Percentiles rank a stretch among this genome's conserved stretches.
Evolutionary conservation across 768 basidiomycete species (phyloP).

Genomic region (Russula emetica): DNA sequence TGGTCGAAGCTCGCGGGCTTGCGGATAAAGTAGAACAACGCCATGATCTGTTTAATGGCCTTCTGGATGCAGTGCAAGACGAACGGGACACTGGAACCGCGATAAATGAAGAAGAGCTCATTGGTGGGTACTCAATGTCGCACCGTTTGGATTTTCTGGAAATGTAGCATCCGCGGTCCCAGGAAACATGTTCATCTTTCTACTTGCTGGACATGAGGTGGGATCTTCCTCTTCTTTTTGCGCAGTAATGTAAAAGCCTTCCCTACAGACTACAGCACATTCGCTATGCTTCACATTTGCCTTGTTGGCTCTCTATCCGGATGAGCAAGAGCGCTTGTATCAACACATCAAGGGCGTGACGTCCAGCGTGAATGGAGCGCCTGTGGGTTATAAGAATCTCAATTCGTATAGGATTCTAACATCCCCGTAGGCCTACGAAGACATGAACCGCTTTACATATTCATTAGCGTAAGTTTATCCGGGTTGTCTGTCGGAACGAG

Average conservation of each 20-base stretch:
- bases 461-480: too few species aligned
- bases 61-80: slow-evolving; percentile 28
- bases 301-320: slow-evolving; percentile 41
- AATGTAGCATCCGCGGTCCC: not conserved
- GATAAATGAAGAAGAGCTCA: slow-evolving; percentile 30
- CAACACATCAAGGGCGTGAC: not conserved
- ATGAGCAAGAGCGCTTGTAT: slow-evolving; percentile 40
- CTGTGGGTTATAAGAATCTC: not conserved
- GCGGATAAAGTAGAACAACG: slow-evolving; percentile 26
- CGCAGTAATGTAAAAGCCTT: too few species aligned
- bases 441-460: not conserved
- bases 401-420: not conserved
- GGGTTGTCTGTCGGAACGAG: too few species aligned
- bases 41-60: slow-evolving; percentile 31
- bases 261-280: slow-evolving; percentile 37
- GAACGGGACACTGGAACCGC: slow-evolving; percentile 17
- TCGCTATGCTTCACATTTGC: slow-evolving; percentile 40
- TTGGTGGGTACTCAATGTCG: slow-evolving; percentile 14
- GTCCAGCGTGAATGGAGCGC: not conserved
- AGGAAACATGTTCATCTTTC: slow-evolving; percentile 35
- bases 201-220: slow-evolving; percentile 37
- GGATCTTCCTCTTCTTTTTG: slow-evolving; percentile 21
- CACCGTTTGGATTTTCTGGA: not conserved
- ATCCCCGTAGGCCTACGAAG: not conserved
- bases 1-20: slow-evolving; percentile 27